Evolutionary conservation across 1,284 basidiomycete species (phyloP), one percentile per base, ranked within the genome.

Genomic region (Inonotus hispidus): DNA sequence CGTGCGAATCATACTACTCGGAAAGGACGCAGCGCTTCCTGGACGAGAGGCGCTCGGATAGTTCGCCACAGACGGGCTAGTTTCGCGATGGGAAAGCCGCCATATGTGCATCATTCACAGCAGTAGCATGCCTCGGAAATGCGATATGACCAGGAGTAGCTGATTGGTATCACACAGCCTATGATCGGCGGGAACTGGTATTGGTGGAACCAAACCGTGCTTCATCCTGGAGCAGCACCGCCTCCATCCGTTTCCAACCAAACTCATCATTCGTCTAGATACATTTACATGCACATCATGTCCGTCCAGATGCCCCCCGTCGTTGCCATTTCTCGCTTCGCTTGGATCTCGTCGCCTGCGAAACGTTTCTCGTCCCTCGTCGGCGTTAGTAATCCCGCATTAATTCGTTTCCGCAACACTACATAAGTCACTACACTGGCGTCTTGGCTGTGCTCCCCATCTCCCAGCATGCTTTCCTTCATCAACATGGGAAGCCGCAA

Each of bases 401-500:
- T n/a, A n/a, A n/a, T n/a, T n/a, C n/a, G n/a, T n/a, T n/a, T n/a
- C n/a, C n/a, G n/a, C n/a, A n/a, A n/a, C n/a, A n/a, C n/a, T n/a
- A n/a, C n/a, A n/a, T n/a, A n/a, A n/a, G n/a, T n/a, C n/a, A n/a
- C 45, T n/a, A 37, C 21, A 37, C 62, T 63, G 62, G 62, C 62
- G 27, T 60, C 47, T 52, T 45, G 54, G 27, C 38, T 60, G 21
- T 64, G 59, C 41, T 41, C 39, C 27, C 58, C 58, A 14, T 43
- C 62, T 6, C 16, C 32, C 19, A 56, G 37, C 16, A 64, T 64
- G 63, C 43, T 64, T 27, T 64, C 63, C 19, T 64, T 64, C 63
- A 64, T 64, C 32, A 64, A 58, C 35, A 60, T 64, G 59, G 63
- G 62, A 19, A 29, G 46, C 16, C 56, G 63, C 53, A 64, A 61